Evolutionary conservation across 2,329 filamentous ascomycete species (phyloP), one percentile per base, ranked within the genome.

Genomic region (Botrytis fragariae): DNA sequence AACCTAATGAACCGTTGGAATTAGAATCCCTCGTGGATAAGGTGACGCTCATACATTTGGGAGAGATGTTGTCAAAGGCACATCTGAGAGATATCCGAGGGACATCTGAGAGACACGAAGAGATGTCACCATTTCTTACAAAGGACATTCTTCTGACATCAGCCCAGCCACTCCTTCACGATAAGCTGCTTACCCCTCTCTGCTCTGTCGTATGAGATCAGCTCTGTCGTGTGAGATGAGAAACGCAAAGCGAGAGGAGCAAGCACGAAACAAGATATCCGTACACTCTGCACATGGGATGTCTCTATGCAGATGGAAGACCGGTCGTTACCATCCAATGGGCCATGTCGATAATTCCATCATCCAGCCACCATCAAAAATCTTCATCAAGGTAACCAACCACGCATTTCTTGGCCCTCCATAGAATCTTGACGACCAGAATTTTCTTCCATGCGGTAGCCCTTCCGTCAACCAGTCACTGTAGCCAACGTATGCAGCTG

Each of bases 181-280:
- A n/a, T 25, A 64, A 64, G 42, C 62, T 64, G 39, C 61, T 18
- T 54, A 54, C 64, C 64, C 64, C 64, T 67, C 64, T 65, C 35
- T 9, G 44, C 44, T 45, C 35, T 22, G 12, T 65, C 8, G 42
- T 48, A 65, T 25, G 29, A 65, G 42, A n/a, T 32, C n/a, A 32
- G 7, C 18, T 45, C 35, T 22, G 6, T 48, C 7, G 42, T 29
- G 29, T 54, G 22, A 61, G 35, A 61, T 7, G 35, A 61, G 35
- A 61, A 39, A 25, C 20, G 22, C 20, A 14, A 18, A 25, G 4
- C 22, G 8, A 57, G n/a, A 64, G 25, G 39, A 51, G 29, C 37
- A 62, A 37, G 44, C 32, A 35, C 37, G 37, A 67, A 37, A 9
- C 44, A 51, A 37, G 29, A 25, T 51, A 51, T 35, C 7, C 6